A percentile compares a stretch with the other conserved stretches of the same genome.
Conservation (phyloP, 148 eudicot species). For the Linanthus parryae region DNA sequence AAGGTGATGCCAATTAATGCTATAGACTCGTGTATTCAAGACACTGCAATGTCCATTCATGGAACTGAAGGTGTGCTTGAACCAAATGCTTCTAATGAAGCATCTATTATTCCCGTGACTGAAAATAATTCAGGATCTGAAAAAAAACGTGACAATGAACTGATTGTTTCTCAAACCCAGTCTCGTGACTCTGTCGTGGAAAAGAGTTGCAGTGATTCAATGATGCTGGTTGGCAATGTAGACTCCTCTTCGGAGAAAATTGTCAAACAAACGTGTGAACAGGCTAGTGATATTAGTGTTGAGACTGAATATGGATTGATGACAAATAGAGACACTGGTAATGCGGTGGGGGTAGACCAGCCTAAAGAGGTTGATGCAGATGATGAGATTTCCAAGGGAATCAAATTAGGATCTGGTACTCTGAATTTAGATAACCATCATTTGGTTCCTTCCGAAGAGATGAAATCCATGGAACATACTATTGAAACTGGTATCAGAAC, state of each 20-base stretch:
- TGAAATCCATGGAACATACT: conserved; percentile 15
- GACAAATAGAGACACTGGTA: conserved; percentile 13
- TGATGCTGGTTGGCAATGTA: conserved; percentile 11
- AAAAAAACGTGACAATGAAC: no score
- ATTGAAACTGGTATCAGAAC: conserved; percentile 15
- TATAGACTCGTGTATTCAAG: no score
- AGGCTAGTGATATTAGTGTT: conserved; percentile 8
- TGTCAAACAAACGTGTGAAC: conserved; percentile 11
- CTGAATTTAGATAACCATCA: conserved; percentile 9
- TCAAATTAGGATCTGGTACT: conserved; percentile 11
- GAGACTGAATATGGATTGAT: conserved; percentile 1
- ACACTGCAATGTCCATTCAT: no score
- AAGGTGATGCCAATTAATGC: no score
- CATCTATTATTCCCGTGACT: no score
- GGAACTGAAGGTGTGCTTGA: no score
- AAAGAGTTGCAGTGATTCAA: neutral
- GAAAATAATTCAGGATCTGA: no score
- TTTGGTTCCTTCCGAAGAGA: conserved; percentile 17
- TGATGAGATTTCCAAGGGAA: conserved; percentile 16
- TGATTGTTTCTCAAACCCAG: no score
- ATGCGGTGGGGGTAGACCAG: conserved; percentile 5
- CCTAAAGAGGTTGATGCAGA: conserved; percentile 11
- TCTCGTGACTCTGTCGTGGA: no score
- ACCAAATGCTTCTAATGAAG: conserved; percentile 7
- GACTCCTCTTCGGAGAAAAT: conserved; percentile 18